phyloP scores from a whole-genome alignment of 805 yeast genomes.

The Ogataea parapolymorpha region DNA sequence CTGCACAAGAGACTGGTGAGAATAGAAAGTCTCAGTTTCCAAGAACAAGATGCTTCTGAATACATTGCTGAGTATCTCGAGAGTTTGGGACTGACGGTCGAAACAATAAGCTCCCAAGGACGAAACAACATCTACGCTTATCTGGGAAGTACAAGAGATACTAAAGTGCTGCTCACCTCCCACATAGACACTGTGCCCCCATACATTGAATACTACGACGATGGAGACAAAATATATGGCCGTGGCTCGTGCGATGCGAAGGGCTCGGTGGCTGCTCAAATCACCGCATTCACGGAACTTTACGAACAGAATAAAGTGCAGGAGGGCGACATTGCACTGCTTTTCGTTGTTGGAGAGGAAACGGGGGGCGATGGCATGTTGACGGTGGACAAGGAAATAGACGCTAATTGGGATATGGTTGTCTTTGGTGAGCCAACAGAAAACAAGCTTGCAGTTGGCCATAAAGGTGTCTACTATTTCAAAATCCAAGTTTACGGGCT shows the following conservation, averaged over 20 bases:
- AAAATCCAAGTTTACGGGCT: slow-evolving; percentile 47
- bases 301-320: slow-evolving; percentile 34
- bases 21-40: slow-evolving; percentile 34
- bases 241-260: slow-evolving; percentile 74
- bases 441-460: slow-evolving; percentile 63
- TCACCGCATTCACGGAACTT: slow-evolving; percentile 51
- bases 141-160: slow-evolving; percentile 40
- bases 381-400: slow-evolving; percentile 37
- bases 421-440: slow-evolving; percentile 79
- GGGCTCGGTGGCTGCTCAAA: slow-evolving; percentile 62
- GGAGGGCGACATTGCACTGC: slow-evolving; percentile 55
- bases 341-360: slow-evolving; percentile 73
- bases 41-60: slow-evolving; percentile 37
- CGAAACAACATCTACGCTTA: slow-evolving; percentile 60
- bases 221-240: slow-evolving; percentile 53
- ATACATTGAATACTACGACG: slow-evolving; percentile 45
- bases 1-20: slow-evolving; percentile 36
- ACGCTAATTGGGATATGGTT: slow-evolving; percentile 53
- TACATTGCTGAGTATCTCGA: slow-evolving; percentile 40
- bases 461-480: slow-evolving; percentile 54
- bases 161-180: slow-evolving; percentile 52
- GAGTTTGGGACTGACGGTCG: slow-evolving; percentile 49
- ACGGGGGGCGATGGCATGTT: slow-evolving; percentile 63
- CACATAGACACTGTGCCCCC: slow-evolving; percentile 78
- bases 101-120: slow-evolving; percentile 35